Evolutionary conservation across 2,329 filamentous ascomycete genomes (phyloP).

Genomic region (Xylariomycetidae sp.): DNA sequence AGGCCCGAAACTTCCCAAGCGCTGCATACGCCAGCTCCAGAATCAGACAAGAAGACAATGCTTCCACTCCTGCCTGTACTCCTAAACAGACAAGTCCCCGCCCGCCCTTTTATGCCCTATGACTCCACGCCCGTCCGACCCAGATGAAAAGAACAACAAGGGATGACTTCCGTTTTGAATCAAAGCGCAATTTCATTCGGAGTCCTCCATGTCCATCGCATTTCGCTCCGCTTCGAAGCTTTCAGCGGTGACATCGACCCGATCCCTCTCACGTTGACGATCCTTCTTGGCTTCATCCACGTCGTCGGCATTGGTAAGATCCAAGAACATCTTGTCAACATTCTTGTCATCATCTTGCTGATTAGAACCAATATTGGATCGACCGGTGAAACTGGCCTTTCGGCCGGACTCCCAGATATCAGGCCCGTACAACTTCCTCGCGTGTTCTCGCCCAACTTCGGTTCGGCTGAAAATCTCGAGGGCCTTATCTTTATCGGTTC

Average conservation of each 20-base stretch:
- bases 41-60: too few species aligned
- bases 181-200: conserved; percentile 16
- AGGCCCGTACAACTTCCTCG: conserved; percentile 46
- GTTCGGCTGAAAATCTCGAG: conserved; percentile 49
- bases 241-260: conserved; percentile 27
- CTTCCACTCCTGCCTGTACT: too few species aligned
- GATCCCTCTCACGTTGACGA: conserved; percentile 27
- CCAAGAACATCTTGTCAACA: conserved; percentile 52
- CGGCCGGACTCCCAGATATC: conserved; percentile 41
- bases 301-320: conserved; percentile 50
- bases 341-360: conserved; percentile 42
- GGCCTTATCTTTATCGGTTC: conserved; percentile 44
- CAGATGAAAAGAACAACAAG: too few species aligned
- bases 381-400: conserved; percentile 15
- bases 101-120: too few species aligned
- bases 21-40: too few species aligned
- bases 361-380: conserved; percentile 14
- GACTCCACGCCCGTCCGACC: too few species aligned
- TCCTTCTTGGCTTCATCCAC: conserved; percentile 36
- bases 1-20: too few species aligned
- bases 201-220: conserved; percentile 30
- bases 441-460: conserved; percentile 44
- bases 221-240: conserved; percentile 30
- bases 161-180: too few species aligned
- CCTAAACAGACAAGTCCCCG: too few species aligned